A percentile compares a stretch with the other conserved stretches of the same genome.
These are phyloP conservation scores for Mucor sp. DNA, from an alignment of 371 early-diverging fungal genomes.

Conservation along the genomic window DNA sequence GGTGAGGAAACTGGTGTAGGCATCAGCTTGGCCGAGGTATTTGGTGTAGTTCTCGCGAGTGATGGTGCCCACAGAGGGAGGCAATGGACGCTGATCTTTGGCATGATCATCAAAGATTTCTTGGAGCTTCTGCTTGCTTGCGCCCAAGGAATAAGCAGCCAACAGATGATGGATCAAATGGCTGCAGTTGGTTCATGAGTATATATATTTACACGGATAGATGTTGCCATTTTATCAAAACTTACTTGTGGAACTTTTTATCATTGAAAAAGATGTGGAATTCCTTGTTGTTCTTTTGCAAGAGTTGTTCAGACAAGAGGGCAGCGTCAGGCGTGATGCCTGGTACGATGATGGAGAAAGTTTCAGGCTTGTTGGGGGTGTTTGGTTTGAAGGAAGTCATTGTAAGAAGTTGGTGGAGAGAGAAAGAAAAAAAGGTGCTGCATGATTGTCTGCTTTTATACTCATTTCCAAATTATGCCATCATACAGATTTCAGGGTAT, in stretches of 20 bases:
- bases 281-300: constrained; percentile 37
- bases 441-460: neutral
- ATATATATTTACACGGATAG: neutral
- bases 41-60: constrained; percentile 44
- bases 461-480: neutral
- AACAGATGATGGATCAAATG: constrained; percentile 59
- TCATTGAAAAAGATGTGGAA: constrained; percentile 51
- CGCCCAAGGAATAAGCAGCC: constrained; percentile 59
- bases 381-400: constrained; percentile 21
- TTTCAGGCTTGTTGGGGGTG: constrained; percentile 11
- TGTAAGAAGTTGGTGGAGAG: constrained; percentile 5
- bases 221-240: neutral
- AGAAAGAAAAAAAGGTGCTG: neutral
- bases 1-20: constrained; percentile 47
- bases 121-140: constrained; percentile 45
- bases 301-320: constrained; percentile 32
- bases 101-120: constrained; percentile 55
- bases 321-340: constrained; percentile 38
- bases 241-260: constrained; percentile 47
- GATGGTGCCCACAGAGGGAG: constrained; percentile 28
- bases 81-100: constrained; percentile 33
- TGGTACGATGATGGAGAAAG: constrained; percentile 35
- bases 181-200: constrained; percentile 18
- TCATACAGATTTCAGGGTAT: neutral
- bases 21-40: constrained; percentile 42